Base-by-base conservation (phyloP, 352 stramenopile species). In the Globisporangium ultimum region DNA sequence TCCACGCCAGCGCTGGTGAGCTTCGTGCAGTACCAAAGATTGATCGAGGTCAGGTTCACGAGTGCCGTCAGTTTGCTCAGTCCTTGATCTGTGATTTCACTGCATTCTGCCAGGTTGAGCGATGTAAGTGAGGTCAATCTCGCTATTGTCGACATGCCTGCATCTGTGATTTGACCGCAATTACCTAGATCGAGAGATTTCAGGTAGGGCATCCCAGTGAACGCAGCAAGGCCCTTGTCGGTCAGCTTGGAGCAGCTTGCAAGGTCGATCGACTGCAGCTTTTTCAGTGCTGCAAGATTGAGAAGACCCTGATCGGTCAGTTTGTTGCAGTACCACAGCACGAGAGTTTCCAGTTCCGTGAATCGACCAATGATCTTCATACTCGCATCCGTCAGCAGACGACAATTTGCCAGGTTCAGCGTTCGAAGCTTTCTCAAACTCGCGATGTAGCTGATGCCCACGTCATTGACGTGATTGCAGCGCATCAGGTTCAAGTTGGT, bases 291-390 rank as follows among this genome's bases (percentile, higher is more conserved):
- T 9, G 64, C 55, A 18, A 91, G 61, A 4, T 72, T 67, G 3
- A 61, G 12, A 17, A 91, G 69, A 3, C 77, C 84, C 0, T 22
- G 22, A 64, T 96, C 84, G 0, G 80, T 92, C 22, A 96, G 70
- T 61, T 92, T 92, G 68, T 87, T 89, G 65, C 84, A 96, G 66
- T 94, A 89, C 74, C 84, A 89, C 10, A 96, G 61, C 36, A 88
- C 75, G 10, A 96, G 67, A 34, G 73, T 80, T 53, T 90, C 68
- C 6, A 96, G 60, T 7, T 62, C 47, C 17, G 66, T 63, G 62
- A 92, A 78, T 34, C 66, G 59, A 1, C 70, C 58, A 18, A 96
- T 60, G 11, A 81, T 60, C 20, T 55, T 17, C 7, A 72, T 74
- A 14, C 71, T 70, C 0, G 24, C 66, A 54, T 96, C 78, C 0